Evolutionary conservation across 306 rosid genomes (phyloP), one percentile per base, ranked within the genome.

Genomic region (Bauhinia variegata): DNA sequence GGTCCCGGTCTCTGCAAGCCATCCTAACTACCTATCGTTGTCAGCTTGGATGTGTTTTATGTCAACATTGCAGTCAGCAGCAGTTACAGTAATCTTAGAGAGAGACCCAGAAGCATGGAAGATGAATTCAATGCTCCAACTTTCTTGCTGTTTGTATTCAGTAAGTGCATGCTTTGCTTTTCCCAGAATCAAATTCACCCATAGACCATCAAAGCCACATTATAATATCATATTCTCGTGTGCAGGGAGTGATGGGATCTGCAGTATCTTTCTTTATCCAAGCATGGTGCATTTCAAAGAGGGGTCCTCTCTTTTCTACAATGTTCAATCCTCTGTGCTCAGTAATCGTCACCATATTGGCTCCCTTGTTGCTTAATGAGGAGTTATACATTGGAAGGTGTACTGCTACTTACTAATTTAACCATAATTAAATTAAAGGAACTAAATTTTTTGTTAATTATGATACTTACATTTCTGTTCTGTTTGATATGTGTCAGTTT

Each of bases 21-120:
- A 78, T 71, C 83, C 91, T 0, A 72, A 85, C 67, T 80, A 64
- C 53, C 43, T 83, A 49, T 75, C 87, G 1, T 46, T 80, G 6
- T 78, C 90, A 23, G 82, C 86, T 0, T 85, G 95, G 95, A 76
- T 81, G 85, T 87, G 95, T 71, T 78, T 82, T 11, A 28, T 83
- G 47, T 44, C 74, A 14, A 63, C 85, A 8, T 17, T 88, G 1
- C 91, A 82, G 65, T 78, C 87, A 32, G 30, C 79, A n/a, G 18
- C 4, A 2, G 54, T 76, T 4, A 11, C 87, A 54, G 4, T 80
- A 14, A 17, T 71, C 6, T 11, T 76, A 5, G 86, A 87, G 67
- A 60, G 8, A 71, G 63, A 78, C 41, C 48, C 32, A 0, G 15
- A 74, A 33, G 75, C 71, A 5, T 88, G 91, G 95, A 83, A 65